Base-by-base conservation (phyloP, 257 asterid species). In the Primulina huaijiensis region DNA sequence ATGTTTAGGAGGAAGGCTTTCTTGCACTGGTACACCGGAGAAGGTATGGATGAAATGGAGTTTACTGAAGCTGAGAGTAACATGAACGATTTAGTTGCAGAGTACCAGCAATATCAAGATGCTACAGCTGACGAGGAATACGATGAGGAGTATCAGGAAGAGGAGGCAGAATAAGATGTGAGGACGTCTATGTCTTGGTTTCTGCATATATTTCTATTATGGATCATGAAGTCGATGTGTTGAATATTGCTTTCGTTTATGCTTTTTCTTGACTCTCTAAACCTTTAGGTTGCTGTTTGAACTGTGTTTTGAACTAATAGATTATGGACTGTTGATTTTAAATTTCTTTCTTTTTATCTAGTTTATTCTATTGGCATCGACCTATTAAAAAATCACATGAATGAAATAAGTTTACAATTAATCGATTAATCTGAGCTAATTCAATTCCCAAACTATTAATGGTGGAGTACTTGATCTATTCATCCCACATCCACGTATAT, bases 21-120 rank as follows among this genome's bases (percentile, higher is more conserved):
- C 57, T 62, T 81, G 62, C 86, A 81, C 29, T 81, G 86, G 86
- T 81, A 81, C 75, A 81, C 86, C 0, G 86, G 86, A 1, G 86
- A 81, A n/a, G 86, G 86, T 1, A 81, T 81, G 86, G 86, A 81
- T 6, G 86, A 81, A 57, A 81, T 81, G 86, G 86, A 81, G 73
- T 81, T 81, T 55, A 81, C 86, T 0, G 86, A 81, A 52, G 86
- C 86, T 2, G 86, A 82, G 76, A 82, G 86, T 50, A 82, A 82
- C 65, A 82, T 82, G 87, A 82, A 82, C 8, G 87, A 82, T 66
- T 52, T 82, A 14, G 87, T 82, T 60, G 84, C 87, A 5, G 87
- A 82, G 73, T 82, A 82, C 30, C 87, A 82, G 80, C 87, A 82
- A 60, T 82, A 82, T 72, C 87, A 82, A 60, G 87, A 82, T 21